These are phyloP conservation scores for Trypanosoma grayi DNA, from an alignment of 208 protist species.

Conservation along the genomic window DNA sequence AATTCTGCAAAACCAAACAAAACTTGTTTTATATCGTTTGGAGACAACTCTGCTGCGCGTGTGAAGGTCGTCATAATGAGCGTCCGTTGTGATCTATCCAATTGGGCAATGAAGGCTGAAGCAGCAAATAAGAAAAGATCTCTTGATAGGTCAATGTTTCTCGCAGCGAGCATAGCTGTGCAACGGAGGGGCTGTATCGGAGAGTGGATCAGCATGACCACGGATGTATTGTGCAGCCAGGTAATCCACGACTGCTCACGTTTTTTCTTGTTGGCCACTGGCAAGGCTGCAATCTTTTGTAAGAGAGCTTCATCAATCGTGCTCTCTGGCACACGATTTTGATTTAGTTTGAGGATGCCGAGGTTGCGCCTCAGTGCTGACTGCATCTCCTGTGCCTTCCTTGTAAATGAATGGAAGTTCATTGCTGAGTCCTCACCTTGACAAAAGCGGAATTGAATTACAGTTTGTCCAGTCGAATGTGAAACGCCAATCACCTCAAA, in stretches of 20 bases:
- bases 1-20: conserved; percentile 86
- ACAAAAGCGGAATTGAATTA: conserved; percentile 74
- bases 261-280: conserved; percentile 72
- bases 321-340: conserved; percentile 42
- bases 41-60: conserved; percentile 54
- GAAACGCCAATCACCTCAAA: conserved; percentile 62
- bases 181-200: conserved; percentile 74
- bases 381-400: conserved; percentile 74
- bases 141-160: conserved; percentile 71
- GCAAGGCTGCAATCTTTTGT: conserved; percentile 57
- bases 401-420: conserved; percentile 74
- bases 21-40: conserved; percentile 75
- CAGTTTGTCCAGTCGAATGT: conserved; percentile 65
- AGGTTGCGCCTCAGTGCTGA: conserved; percentile 81
- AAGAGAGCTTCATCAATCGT: conserved; percentile 51
- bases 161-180: conserved; percentile 43
- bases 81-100: conserved; percentile 33
- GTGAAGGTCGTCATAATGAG: conserved; percentile 76
- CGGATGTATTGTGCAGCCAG: conserved; percentile 81
- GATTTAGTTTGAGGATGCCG: conserved; percentile 79
- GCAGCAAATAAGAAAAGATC: conserved; percentile 88
- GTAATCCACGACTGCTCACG: conserved; percentile 89
- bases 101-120: conserved; percentile 54
- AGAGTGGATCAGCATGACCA: conserved; percentile 72
- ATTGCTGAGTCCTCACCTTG: conserved; percentile 39